Conservation (phyloP, 2,329 filamentous ascomycete genomes). For the Phaeosphaeria sp. region DNA sequence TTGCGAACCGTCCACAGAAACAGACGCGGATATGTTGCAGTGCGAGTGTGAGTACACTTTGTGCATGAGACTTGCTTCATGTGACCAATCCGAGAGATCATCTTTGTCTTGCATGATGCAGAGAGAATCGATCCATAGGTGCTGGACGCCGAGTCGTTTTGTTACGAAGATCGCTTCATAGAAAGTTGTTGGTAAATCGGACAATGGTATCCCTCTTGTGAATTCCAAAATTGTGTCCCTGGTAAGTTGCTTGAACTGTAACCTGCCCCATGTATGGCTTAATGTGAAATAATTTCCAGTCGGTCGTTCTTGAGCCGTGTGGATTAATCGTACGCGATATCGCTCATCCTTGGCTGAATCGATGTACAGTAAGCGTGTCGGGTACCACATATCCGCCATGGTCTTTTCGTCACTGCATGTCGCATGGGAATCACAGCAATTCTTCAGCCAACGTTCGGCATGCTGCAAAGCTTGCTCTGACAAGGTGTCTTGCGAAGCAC, state of each 20-base stretch:
- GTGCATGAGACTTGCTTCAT: conserved; percentile 11
- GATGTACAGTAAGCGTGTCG: background rate
- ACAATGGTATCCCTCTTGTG: background rate
- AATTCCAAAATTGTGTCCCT: background rate
- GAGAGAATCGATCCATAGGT: conserved; percentile 10
- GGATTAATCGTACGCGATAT: background rate
- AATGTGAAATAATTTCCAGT: background rate
- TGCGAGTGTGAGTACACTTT: conserved; percentile 12
- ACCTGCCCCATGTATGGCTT: background rate
- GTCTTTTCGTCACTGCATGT: background rate
- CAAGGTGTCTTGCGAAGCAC: no score
- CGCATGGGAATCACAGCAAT: background rate
- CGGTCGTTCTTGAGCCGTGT: background rate
- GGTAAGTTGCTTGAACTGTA: background rate
- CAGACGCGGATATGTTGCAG: conserved; percentile 13
- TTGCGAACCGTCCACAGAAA: conserved; percentile 5
- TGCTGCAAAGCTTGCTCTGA: no score
- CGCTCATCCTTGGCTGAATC: background rate
- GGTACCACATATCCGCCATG: background rate
- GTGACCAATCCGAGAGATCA: conserved; percentile 1
- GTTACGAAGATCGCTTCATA: conserved; percentile 21
- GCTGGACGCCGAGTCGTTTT: conserved; percentile 13
- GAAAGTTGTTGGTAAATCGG: conserved; percentile 17
- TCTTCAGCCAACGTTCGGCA: background rate
- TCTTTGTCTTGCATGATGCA: conserved; percentile 17